These are phyloP conservation scores for Akanthomyces uredinophilus DNA, from an alignment of 2,329 filamentous ascomycete genomes.

Conservation along the genomic window DNA sequence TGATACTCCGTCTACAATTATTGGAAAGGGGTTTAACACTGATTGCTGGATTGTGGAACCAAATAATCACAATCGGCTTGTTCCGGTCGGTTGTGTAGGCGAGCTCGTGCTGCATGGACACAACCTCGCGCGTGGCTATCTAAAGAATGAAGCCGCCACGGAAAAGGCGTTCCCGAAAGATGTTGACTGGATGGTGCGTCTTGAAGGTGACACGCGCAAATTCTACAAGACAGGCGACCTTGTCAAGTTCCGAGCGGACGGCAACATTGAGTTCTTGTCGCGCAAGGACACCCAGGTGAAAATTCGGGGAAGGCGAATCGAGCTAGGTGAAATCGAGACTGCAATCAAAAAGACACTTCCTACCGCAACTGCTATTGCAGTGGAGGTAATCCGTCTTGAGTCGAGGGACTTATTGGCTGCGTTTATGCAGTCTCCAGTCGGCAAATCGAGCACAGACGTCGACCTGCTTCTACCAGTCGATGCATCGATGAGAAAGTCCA, in stretches of 20 bases:
- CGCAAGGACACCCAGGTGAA: slow-evolving; percentile 53
- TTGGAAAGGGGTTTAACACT: slow-evolving; percentile 8
- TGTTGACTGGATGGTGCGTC: not conserved
- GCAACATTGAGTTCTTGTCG: slow-evolving; percentile 37
- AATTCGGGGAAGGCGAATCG: slow-evolving; percentile 49
- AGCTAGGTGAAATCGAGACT: slow-evolving; percentile 29
- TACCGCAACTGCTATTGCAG: not conserved
- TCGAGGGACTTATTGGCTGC: not conserved
- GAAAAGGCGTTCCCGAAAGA: slow-evolving; percentile 20
- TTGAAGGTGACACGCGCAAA: not conserved
- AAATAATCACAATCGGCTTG: slow-evolving; percentile 6
- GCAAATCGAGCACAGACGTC: not conserved
- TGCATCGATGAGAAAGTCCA: not conserved
- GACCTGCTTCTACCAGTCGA: not conserved
- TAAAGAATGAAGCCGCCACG: slow-evolving; percentile 13
- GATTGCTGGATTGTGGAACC: not conserved
- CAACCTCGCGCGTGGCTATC: slow-evolving; percentile 17
- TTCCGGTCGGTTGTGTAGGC: slow-evolving; percentile 16
- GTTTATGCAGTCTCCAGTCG: not conserved
- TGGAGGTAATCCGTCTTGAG: not conserved
- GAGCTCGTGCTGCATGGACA: slow-evolving; percentile 19
- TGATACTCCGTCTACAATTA: not conserved
- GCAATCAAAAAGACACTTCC: not conserved
- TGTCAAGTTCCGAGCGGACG: slow-evolving; percentile 27
- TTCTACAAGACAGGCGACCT: slow-evolving; percentile 22